A percentile compares a stretch with the other conserved stretches of the same genome.
Evolutionary conservation across 495 filamentous ascomycete genomes (phyloP).

Genomic region (Oleoguttula mirabilis): DNA sequence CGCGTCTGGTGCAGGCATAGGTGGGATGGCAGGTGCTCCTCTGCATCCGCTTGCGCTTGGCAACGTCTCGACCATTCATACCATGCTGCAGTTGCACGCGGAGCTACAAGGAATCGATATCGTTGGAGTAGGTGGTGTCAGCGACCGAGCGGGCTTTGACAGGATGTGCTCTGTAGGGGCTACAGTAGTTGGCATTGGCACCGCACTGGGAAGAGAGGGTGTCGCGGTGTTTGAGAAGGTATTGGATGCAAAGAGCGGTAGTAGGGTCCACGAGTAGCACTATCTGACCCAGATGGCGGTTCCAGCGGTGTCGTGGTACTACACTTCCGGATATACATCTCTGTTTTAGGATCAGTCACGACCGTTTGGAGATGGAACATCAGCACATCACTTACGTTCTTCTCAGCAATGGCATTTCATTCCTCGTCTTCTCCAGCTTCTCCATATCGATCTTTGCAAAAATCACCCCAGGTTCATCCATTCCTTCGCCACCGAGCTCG

Average conservation of each 20-base stretch:
- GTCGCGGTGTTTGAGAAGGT: constrained; percentile 48
- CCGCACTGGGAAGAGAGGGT: constrained; percentile 49
- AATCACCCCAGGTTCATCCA: constrained; percentile 39
- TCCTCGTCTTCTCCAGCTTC: constrained; percentile 29
- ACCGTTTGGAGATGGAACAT: too few species aligned
- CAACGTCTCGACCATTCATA: constrained; percentile 50
- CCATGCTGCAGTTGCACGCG: constrained; percentile 39
- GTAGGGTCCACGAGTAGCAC: too few species aligned
- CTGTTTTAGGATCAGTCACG: too few species aligned
- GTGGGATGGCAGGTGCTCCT: constrained; percentile 53
- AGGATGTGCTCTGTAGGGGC: constrained; percentile 56
- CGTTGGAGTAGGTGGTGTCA: constrained; percentile 58
- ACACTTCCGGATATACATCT: constrained; percentile 52
- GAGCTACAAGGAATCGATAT: constrained; percentile 38
- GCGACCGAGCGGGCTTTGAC: constrained; percentile 42
- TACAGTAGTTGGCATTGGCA: constrained; percentile 49
- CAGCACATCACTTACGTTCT: constrained; percentile 28
- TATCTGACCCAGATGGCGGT: too few species aligned
- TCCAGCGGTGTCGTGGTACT: too few species aligned
- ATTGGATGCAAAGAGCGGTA: not conserved
- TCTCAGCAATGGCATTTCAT: constrained; percentile 34
- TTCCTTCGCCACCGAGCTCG: constrained; percentile 43
- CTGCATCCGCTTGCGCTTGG: constrained; percentile 63
- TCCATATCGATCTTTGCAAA: constrained; percentile 32
- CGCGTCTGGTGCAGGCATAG: constrained; percentile 42